phyloP scores from a whole-genome alignment of 768 basidiomycete species.

The Podaxis carcinomalis region DNA sequence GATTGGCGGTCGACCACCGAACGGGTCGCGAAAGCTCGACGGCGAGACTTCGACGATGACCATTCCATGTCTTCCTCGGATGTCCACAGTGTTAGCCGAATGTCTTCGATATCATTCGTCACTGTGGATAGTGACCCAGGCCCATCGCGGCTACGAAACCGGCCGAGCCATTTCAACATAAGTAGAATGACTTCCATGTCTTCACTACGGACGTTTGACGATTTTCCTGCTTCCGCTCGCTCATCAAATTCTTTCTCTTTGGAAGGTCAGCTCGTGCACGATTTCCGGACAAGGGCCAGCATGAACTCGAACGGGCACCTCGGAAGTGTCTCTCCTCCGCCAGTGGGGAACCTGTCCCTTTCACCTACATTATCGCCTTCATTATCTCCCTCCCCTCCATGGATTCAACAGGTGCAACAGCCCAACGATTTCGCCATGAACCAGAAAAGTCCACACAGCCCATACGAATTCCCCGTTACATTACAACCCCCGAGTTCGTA shows the following conservation, averaged over 20 bases:
- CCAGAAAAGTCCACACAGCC: conserved; percentile 28
- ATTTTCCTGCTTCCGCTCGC: conserved; percentile 67
- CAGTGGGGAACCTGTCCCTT: conserved; percentile 69
- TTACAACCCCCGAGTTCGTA: conserved; percentile 39
- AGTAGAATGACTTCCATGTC: conserved; percentile 75
- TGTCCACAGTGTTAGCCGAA: conserved; percentile 66
- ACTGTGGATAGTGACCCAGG: conserved; percentile 88
- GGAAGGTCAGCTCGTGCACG: conserved; percentile 71
- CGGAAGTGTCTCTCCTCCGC: conserved; percentile 71
- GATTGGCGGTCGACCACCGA: conserved; percentile 53
- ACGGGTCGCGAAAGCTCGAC: conserved; percentile 70
- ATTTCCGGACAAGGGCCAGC: conserved; percentile 69
- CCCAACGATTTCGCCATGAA: conserved; percentile 21
- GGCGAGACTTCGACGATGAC: conserved; percentile 84
- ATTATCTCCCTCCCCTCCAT: conserved; percentile 45
- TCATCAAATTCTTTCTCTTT: conserved; percentile 78
- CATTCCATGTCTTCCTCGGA: conserved; percentile 91
- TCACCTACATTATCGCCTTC: conserved; percentile 58
- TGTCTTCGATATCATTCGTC: conserved; percentile 77
- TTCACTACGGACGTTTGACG: conserved; percentile 70
- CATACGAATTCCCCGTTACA: conserved; percentile 31
- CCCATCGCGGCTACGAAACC: conserved; percentile 59
- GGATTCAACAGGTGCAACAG: conserved; percentile 44
- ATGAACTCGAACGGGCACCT: conserved; percentile 62
- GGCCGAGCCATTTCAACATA: conserved; percentile 59